A percentile compares a stretch with the other conserved stretches of the same genome.
Conservation (phyloP, 768 basidiomycete species). For the Trichaptum fuscoviolaceum region DNA sequence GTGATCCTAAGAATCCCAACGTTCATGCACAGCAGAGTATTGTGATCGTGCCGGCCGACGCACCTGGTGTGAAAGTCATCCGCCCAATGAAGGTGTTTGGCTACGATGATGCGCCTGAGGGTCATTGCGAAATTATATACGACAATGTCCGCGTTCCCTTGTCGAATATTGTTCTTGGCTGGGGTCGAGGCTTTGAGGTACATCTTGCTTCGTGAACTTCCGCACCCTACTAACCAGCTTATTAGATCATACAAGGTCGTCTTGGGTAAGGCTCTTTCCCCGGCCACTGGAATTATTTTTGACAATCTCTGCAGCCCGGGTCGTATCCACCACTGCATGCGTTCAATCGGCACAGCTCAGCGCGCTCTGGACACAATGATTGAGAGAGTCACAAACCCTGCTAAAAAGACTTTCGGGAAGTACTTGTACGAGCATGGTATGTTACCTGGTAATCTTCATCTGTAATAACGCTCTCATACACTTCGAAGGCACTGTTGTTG, state of each 20-base stretch:
- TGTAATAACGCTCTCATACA: neutral
- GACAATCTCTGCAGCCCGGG: constrained; percentile 56
- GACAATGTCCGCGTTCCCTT: constrained; percentile 90
- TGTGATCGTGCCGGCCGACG: constrained; percentile 86
- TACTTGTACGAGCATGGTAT: constrained; percentile 84
- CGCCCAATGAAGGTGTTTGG: constrained; percentile 94
- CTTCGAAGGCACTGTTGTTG: constrained; percentile 70
- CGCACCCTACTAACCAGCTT: neutral
- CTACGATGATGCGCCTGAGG: constrained; percentile 93
- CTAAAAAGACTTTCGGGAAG: constrained; percentile 92
- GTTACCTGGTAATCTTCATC: constrained; percentile 14
- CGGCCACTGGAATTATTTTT: constrained; percentile 4
- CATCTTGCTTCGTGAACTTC: constrained; percentile 7
- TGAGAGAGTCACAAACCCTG: constrained; percentile 87
- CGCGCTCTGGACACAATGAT: constrained; percentile 84
- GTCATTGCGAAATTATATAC: constrained; percentile 93
- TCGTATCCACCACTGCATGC: constrained; percentile 98
- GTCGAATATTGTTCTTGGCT: constrained; percentile 79
- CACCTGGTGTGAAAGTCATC: constrained; percentile 82
- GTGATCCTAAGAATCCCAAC: constrained; percentile 77
- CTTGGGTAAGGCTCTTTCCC: constrained; percentile 55
- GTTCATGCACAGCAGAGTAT: constrained; percentile 86
- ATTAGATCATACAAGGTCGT: constrained; percentile 90
- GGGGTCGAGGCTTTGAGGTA: constrained; percentile 94
- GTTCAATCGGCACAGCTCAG: constrained; percentile 86